Conservation (phyloP, 1,139 yeast genomes). For the Kurtzmaniella quercitrusa region DNA sequence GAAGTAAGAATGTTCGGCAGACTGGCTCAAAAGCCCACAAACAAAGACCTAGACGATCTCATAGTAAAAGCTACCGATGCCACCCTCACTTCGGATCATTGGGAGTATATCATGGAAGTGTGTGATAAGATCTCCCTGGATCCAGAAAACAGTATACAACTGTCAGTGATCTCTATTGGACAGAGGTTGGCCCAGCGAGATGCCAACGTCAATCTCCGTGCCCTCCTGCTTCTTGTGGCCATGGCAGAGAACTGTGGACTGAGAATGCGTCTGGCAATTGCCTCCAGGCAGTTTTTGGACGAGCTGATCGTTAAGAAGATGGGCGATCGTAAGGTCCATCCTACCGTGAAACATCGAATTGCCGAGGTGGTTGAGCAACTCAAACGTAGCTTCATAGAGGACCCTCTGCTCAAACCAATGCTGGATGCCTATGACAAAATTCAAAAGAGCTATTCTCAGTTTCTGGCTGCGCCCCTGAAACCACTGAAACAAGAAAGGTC, state of each 20-base stretch:
- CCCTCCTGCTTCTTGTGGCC: constrained; percentile 68
- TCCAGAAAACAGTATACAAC: constrained; percentile 58
- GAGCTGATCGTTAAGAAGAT: constrained; percentile 50
- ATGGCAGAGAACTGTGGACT: constrained; percentile 94
- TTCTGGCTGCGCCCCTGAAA: constrained; percentile 44
- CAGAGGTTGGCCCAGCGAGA: constrained; percentile 56
- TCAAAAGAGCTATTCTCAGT: constrained; percentile 39
- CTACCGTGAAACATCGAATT: constrained; percentile 60
- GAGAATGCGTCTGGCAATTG: constrained; percentile 75
- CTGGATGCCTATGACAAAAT: constrained; percentile 53
- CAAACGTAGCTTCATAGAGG: constrained; percentile 51
- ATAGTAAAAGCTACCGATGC: constrained; percentile 76
- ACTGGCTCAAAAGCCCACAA: constrained; percentile 1
- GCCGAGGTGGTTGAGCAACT: constrained; percentile 69
- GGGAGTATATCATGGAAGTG: constrained; percentile 77
- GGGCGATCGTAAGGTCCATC: constrained; percentile 56
- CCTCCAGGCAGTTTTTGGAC: constrained; percentile 62
- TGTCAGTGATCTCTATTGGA: constrained; percentile 49
- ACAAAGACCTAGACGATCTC: constrained; percentile 13
- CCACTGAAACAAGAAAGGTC: constrained; percentile 58
- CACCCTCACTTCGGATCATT: constrained; percentile 77
- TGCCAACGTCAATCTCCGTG: constrained; percentile 76
- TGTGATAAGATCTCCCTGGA: constrained; percentile 75
- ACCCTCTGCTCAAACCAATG: constrained; percentile 74
- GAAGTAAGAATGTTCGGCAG: constrained; percentile 8